phyloP scores from a whole-genome alignment of 169 alveolate genomes.

The Eimeria praecox region DNA sequence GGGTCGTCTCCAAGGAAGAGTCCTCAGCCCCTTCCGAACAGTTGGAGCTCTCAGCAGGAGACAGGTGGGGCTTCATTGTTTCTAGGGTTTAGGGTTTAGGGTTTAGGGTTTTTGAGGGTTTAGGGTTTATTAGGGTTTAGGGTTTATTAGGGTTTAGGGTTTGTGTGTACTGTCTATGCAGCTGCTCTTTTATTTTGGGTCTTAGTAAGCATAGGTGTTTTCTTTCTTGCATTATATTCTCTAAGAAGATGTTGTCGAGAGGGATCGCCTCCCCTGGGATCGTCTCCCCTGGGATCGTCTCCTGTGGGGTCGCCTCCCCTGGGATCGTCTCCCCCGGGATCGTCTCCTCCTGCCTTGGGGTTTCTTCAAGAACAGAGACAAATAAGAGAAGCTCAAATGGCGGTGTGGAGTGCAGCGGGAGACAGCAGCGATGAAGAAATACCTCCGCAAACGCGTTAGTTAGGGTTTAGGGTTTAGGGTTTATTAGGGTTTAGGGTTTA shows the following conservation, averaged over 20 bases:
- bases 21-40: not conserved
- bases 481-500: not conserved
- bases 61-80: no score
- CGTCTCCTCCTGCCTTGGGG: not conserved
- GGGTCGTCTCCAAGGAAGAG: not conserved
- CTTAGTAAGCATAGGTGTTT: not conserved
- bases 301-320: no score
- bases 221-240: not conserved
- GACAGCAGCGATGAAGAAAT: constrained; percentile 16
- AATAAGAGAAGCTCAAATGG: not conserved
- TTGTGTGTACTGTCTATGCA: not conserved
- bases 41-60: not conserved
- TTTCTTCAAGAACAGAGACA: not conserved
- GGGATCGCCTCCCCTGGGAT: not conserved
- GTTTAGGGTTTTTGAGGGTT: constrained; percentile 1
- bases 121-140: not conserved
- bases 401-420: constrained; percentile 7
- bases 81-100: not conserved
- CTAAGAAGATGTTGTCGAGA: not conserved
- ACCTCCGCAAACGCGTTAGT: not conserved
- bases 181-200: constrained; percentile 21
- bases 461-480: constrained; percentile 26
- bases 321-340: not conserved
- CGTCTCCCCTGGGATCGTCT: no score
- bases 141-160: not conserved